These are phyloP conservation scores for Periconia sp. DNA, from an alignment of 2,329 filamentous ascomycete genomes.

Conservation along the genomic window DNA sequence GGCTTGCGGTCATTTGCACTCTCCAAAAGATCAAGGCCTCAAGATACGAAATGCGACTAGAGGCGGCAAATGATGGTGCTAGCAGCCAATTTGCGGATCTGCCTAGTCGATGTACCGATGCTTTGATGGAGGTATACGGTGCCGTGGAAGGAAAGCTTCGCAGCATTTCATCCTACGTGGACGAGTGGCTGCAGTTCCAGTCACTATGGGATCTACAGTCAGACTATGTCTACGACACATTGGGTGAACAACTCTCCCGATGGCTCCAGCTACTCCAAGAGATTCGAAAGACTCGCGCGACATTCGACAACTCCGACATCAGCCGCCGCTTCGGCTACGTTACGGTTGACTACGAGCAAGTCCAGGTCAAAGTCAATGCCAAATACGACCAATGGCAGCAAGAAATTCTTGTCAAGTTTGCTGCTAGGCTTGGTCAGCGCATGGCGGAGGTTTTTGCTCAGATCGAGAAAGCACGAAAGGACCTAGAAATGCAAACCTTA, in stretches of 20 bases:
- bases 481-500: constrained; percentile 89
- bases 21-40: constrained; percentile 93
- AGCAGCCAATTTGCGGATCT: constrained; percentile 78
- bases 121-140: constrained; percentile 79
- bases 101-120: constrained; percentile 79
- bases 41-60: constrained; percentile 86
- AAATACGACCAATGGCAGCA: constrained; percentile 99
- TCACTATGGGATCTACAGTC: constrained; percentile 97
- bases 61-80: constrained; percentile 67
- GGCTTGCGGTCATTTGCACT: constrained; percentile 92
- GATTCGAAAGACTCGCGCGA: constrained; percentile 91
- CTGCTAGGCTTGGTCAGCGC: constrained; percentile 81
- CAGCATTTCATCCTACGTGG: constrained; percentile 83
- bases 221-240: constrained; percentile 89
- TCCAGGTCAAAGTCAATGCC: constrained; percentile 97
- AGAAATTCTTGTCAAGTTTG: constrained; percentile 94
- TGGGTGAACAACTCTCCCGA: constrained; percentile 87
- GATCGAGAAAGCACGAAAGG: constrained; percentile 85
- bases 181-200: constrained; percentile 98
- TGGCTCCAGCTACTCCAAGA: constrained; percentile 98
- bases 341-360: constrained; percentile 96
- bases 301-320: constrained; percentile 96
- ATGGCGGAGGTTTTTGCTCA: constrained; percentile 94
- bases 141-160: constrained; percentile 83
- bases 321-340: constrained; percentile 92